These are phyloP conservation scores for Penicillium corylophilum DNA, from an alignment of 2,329 filamentous ascomycete genomes.

Conservation along the genomic window DNA sequence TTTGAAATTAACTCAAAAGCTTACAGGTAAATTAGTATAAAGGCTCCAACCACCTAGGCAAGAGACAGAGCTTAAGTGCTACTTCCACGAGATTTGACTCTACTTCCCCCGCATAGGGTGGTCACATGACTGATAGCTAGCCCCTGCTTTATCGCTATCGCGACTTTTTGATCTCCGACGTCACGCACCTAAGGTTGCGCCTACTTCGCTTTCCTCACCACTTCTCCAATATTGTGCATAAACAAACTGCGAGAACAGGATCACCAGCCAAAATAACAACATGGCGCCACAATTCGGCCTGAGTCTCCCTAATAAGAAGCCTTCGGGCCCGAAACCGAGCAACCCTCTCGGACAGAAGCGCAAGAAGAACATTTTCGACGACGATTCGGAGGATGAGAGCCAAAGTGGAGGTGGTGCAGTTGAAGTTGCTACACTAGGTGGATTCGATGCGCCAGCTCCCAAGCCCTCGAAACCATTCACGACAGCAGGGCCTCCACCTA, in stretches of 20 bases:
- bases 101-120: conserved; percentile 12
- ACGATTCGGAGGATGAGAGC: conserved; percentile 41
- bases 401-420: conserved; percentile 22
- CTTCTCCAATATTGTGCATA: background rate
- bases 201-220: background rate
- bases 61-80: background rate
- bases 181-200: conserved; percentile 1
- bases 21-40: background rate
- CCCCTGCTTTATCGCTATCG: conserved; percentile 16
- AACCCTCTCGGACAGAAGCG: conserved; percentile 43
- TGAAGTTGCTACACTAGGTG: conserved; percentile 43
- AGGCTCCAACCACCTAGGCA: background rate
- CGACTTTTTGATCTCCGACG: conserved; percentile 11
- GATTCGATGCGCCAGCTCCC: conserved; percentile 26
- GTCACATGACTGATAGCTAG: conserved; percentile 21
- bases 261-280: background rate
- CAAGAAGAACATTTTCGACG: conserved; percentile 49
- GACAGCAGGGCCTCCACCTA: conserved; percentile 26
- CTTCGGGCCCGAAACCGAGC: conserved; percentile 26
- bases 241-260: background rate
- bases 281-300: conserved; percentile 44
- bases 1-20: background rate
- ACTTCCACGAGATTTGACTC: background rate
- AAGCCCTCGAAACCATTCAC: conserved; percentile 15
- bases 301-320: conserved; percentile 41